phyloP scores from a whole-genome alignment of 1,284 basidiomycete genomes.

The Ceratobasidium sp. region DNA sequence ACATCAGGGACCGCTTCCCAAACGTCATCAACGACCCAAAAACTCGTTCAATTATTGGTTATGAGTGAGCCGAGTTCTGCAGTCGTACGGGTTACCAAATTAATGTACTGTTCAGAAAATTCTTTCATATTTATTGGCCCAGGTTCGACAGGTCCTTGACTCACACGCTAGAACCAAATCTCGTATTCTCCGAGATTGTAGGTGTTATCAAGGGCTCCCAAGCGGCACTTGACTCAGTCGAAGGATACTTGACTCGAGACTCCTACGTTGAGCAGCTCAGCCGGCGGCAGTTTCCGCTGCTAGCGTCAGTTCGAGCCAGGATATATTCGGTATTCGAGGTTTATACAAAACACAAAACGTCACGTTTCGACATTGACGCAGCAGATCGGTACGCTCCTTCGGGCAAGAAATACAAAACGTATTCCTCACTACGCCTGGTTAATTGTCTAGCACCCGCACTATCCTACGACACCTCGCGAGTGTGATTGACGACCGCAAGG shows the following conservation, averaged over 20 bases:
- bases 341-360: slow-evolving; percentile 30
- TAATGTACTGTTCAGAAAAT: background rate
- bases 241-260: slow-evolving; percentile 5
- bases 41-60: slow-evolving; percentile 26
- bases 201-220: slow-evolving; percentile 31
- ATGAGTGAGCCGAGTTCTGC: slow-evolving; percentile 13
- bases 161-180: slow-evolving; percentile 9
- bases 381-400: slow-evolving; percentile 29
- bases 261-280: slow-evolving; percentile 23
- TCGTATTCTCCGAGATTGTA: slow-evolving; percentile 22
- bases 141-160: background rate
- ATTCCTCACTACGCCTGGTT: background rate
- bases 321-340: slow-evolving; percentile 42
- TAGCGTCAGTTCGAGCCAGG: slow-evolving; percentile 27
- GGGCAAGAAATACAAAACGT: background rate
- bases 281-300: slow-evolving; percentile 26
- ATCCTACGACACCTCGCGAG: slow-evolving; percentile 9
- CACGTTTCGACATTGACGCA: slow-evolving; percentile 12
- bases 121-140: slow-evolving; percentile 11
- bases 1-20: slow-evolving; percentile 38
- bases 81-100: too few species aligned
- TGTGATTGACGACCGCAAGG: slow-evolving; percentile 8
- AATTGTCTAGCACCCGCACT: background rate
- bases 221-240: slow-evolving; percentile 20
- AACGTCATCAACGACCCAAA: slow-evolving; percentile 23